Conservation (phyloP, 2,329 filamentous ascomycete species). For the Claviceps spartinae region DNA sequence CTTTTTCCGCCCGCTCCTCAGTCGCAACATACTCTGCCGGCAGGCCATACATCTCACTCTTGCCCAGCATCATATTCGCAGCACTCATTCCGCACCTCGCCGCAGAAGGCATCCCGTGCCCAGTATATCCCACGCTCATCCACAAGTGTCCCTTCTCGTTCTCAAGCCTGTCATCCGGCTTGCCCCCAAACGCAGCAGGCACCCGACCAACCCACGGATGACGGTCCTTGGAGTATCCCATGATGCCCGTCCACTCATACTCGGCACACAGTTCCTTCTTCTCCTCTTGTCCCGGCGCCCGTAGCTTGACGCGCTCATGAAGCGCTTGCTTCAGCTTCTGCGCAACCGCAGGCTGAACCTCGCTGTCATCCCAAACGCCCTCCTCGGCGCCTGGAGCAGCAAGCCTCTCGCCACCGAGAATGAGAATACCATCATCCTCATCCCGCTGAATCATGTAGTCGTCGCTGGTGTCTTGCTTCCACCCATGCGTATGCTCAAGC, state of each 20-base stretch:
- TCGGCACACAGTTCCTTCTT: slow-evolving; percentile 32
- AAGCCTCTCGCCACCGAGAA: slow-evolving; percentile 57
- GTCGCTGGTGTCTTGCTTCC: slow-evolving; percentile 35
- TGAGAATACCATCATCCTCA: slow-evolving; percentile 37
- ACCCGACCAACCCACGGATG: slow-evolving; percentile 59
- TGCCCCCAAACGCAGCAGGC: slow-evolving; percentile 36
- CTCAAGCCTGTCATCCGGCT: slow-evolving; percentile 10
- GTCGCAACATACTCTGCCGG: slow-evolving; percentile 28
- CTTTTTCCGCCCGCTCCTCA: slow-evolving; percentile 16
- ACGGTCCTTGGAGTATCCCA: slow-evolving; percentile 59
- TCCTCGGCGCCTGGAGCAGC: slow-evolving; percentile 32
- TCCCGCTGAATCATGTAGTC: slow-evolving; percentile 65
- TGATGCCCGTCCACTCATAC: slow-evolving; percentile 67
- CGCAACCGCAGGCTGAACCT: slow-evolving; percentile 41
- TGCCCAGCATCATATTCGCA: slow-evolving; percentile 42
- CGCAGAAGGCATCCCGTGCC: slow-evolving; percentile 66
- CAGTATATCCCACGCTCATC: slow-evolving; percentile 54
- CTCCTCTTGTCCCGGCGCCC: slow-evolving; percentile 19
- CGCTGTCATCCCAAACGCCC: slow-evolving; percentile 45
- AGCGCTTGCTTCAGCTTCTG: slow-evolving; percentile 38
- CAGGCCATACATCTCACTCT: slow-evolving; percentile 24
- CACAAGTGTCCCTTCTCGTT: slow-evolving; percentile 30
- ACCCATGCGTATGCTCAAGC: slow-evolving; percentile 49
- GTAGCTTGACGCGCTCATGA: slow-evolving; percentile 27
- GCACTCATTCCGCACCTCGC: slow-evolving; percentile 52